These are phyloP conservation scores for Tolypocladium nubicola DNA, from an alignment of 2,329 filamentous ascomycete genomes.

Conservation along the genomic window DNA sequence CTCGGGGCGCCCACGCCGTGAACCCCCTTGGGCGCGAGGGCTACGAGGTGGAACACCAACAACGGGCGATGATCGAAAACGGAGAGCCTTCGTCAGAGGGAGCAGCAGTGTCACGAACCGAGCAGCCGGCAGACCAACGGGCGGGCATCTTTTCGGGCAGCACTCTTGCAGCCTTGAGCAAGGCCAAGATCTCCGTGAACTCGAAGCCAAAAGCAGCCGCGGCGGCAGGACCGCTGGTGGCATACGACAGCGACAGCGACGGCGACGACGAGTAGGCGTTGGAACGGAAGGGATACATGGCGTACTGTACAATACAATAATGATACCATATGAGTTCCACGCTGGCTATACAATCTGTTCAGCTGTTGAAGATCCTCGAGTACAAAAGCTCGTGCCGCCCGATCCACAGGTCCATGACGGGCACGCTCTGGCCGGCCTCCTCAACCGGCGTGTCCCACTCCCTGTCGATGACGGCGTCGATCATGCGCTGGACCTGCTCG, in stretches of 20 bases:
- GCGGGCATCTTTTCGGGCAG: slow-evolving; percentile 70
- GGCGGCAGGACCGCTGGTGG: slow-evolving; percentile 64
- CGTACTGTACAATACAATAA: slow-evolving; percentile 14
- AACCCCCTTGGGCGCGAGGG: slow-evolving; percentile 48
- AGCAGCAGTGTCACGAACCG: slow-evolving; percentile 12
- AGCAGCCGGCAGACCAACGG: slow-evolving; percentile 25
- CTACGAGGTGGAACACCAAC: slow-evolving; percentile 53
- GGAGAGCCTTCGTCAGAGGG: slow-evolving; percentile 36
- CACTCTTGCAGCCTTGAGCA: slow-evolving; percentile 69
- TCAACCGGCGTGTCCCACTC: slow-evolving; percentile 51
- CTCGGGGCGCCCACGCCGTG: slow-evolving; percentile 60
- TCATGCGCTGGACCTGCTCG: slow-evolving; percentile 41
- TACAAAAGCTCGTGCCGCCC: slow-evolving; percentile 76
- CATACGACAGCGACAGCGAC: slow-evolving; percentile 84
- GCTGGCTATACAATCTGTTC: slow-evolving; percentile 8
- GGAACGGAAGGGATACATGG: slow-evolving; percentile 6
- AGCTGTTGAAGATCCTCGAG: slow-evolving; percentile 81
- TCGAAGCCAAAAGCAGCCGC: slow-evolving; percentile 42
- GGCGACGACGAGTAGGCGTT: slow-evolving; percentile 52
- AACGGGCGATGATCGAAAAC: slow-evolving; percentile 46
- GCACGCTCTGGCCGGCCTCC: slow-evolving; percentile 64
- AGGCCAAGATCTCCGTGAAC: slow-evolving; percentile 41
- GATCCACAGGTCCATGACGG: slow-evolving; percentile 73
- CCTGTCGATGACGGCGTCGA: slow-evolving; percentile 46
- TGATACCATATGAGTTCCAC: slow-evolving; percentile 15